Evolutionary conservation across 129 eudicot species (phyloP).

Genomic region (Arctium minus): DNA sequence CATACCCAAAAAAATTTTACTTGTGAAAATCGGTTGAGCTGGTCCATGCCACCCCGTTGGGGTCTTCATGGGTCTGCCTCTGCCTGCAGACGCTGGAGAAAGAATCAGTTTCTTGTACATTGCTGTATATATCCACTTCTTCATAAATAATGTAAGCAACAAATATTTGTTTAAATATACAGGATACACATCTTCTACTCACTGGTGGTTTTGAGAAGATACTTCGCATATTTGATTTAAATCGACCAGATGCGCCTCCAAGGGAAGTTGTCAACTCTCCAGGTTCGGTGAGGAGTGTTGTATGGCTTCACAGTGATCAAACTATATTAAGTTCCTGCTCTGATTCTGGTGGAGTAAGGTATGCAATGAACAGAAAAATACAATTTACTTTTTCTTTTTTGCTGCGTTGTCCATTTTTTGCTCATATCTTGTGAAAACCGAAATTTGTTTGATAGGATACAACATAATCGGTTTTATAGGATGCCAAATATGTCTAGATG

Average conservation of each 20-base stretch:
- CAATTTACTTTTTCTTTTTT: background rate
- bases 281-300: constrained; percentile 63
- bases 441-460: background rate
- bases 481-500: background rate
- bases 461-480: background rate
- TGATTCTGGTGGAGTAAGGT: constrained; percentile 85
- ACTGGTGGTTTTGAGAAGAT: constrained; percentile 83
- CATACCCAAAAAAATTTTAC: too few relatives aligned
- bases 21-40: too few relatives aligned
- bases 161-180: constrained; percentile 14
- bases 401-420: background rate
- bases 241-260: constrained; percentile 83
- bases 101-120: background rate
- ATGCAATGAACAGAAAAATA: constrained; percentile 4
- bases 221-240: constrained; percentile 70
- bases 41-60: too few relatives aligned
- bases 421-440: background rate
- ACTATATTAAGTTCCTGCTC: constrained; percentile 75
- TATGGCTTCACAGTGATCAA: constrained; percentile 92
- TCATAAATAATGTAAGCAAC: background rate
- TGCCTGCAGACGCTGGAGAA: too few relatives aligned
- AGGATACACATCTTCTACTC: constrained; percentile 65
- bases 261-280: constrained; percentile 76
- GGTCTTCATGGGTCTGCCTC: too few relatives aligned
- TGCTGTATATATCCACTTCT: background rate